Evolutionary conservation across 2,329 filamentous ascomycete species (phyloP).

Genomic region (Podosphaera xanthii): DNA sequence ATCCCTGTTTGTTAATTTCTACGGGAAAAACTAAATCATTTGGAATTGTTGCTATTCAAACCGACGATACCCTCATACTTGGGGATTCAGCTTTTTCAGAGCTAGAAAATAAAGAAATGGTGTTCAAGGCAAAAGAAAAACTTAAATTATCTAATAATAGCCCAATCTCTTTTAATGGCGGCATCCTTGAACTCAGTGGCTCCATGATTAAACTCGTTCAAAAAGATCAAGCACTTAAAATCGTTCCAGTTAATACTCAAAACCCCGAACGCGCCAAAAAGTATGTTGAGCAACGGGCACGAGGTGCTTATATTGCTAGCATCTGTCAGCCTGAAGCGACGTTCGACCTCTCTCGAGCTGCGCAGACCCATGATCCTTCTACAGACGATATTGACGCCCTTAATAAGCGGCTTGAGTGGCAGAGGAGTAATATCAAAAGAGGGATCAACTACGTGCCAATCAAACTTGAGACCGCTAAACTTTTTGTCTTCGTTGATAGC

Average conservation of each 20-base stretch:
- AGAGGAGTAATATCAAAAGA: not conserved
- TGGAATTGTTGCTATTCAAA: not conserved
- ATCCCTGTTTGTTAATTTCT: not conserved
- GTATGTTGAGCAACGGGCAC: not conserved
- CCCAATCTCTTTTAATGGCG: not conserved
- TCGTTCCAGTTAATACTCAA: not conserved
- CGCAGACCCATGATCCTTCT: not conserved
- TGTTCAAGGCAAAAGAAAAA: not conserved
- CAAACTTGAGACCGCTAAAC: not conserved
- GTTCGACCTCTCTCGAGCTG: not conserved
- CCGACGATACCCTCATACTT: not conserved
- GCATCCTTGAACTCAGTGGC: not conserved
- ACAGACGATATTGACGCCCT: not conserved
- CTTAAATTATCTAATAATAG: not conserved
- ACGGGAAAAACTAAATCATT: not conserved
- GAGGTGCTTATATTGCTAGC: not conserved
- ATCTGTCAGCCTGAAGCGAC: not conserved
- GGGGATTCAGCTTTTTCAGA: not conserved
- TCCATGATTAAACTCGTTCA: not conserved
- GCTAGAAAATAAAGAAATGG: not conserved
- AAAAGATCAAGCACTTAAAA: not conserved
- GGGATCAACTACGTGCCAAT: not conserved
- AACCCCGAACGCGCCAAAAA: not conserved
- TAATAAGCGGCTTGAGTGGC: not conserved
- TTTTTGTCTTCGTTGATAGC: slow-evolving; percentile 1